phyloP scores from a whole-genome alignment of 1,139 yeast species.

The Suhomyces terraborum region DNA sequence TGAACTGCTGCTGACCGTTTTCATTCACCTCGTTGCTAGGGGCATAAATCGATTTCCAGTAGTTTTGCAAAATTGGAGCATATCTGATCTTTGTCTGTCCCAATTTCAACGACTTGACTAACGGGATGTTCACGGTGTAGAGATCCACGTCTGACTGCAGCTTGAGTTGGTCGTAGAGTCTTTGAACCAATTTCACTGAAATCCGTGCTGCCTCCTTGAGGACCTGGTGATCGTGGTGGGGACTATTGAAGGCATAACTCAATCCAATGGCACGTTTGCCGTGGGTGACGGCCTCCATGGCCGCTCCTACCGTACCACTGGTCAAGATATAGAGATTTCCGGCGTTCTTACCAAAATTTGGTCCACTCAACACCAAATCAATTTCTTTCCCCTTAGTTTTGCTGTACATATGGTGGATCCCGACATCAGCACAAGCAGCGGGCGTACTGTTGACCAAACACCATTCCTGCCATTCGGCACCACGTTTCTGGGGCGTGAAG shows the following conservation, averaged over 20 bases:
- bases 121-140: constrained; percentile 83
- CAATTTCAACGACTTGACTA: constrained; percentile 51
- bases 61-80: constrained; percentile 77
- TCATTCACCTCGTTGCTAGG: constrained; percentile 23
- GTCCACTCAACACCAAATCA: constrained; percentile 90
- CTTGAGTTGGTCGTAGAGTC: constrained; percentile 62
- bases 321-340: constrained; percentile 87
- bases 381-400: constrained; percentile 54
- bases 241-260: constrained; percentile 72
- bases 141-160: constrained; percentile 55
- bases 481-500: constrained; percentile 40
- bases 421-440: constrained; percentile 92
- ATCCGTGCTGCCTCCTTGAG: constrained; percentile 68
- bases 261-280: constrained; percentile 77
- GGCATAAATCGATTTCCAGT: constrained; percentile 67
- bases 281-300: constrained; percentile 89
- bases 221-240: constrained; percentile 54
- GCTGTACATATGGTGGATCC: constrained; percentile 68
- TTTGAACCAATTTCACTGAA: constrained; percentile 61
- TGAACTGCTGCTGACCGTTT: constrained; percentile 44
- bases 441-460: constrained; percentile 87
- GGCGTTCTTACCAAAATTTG: constrained; percentile 92
- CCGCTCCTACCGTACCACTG: constrained; percentile 97
- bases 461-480: constrained; percentile 68
- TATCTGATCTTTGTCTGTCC: constrained; percentile 61